Base-by-base conservation (phyloP, 1,284 basidiomycete genomes). In the Golubevia sp. region DNA sequence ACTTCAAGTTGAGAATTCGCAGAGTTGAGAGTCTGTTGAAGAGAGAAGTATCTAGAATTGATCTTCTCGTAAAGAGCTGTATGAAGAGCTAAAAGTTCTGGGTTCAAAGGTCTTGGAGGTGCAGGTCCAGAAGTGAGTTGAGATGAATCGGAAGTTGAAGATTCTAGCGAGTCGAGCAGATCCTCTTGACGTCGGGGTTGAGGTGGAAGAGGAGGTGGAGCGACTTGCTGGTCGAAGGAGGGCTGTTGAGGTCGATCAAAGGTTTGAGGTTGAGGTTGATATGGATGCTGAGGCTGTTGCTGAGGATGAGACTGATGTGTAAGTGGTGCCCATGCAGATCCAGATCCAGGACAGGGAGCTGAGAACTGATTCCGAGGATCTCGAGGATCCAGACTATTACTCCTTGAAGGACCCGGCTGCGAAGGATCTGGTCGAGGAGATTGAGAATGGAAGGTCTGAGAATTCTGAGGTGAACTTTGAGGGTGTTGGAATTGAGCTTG, bases 1-100 rank as follows among this genome's bases (percentile, higher is more conserved):
- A 91, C 89, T 54, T 90, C 88, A 55, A 97, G 87, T 48, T 92
- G 90, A 71, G 91, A 88, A 38, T 90, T 88, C 73, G 93, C 91
- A 34, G 89, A 85, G 20, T 87, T 85, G 62, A 94, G 87, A 11
- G 89, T 88, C 50, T 89, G 86, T 3, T 89, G 85, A 13, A 95
- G 86, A 7, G 89, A 88, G 38, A 88, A 85, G 53, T 94, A 87
- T 69, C 93, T 89, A 34, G 89, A 86, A 38, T 86, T 85, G 57
- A 99, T 84, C 81, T 92, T 93, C 55, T 88, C 86, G 79, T 93
- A 90, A 20, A 97, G 88, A 66, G 89, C 88, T 13, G 88, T 87
- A 75, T 98, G 95, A n/a, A 99, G 87, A 27, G 89, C 89, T 30
- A 95, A 87, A 0, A 97, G 87, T 73, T 94, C 91, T 24, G 87